Evolutionary conservation across 2,329 filamentous ascomycete genomes (phyloP).

Genomic region (Paecilomyces variotii): DNA sequence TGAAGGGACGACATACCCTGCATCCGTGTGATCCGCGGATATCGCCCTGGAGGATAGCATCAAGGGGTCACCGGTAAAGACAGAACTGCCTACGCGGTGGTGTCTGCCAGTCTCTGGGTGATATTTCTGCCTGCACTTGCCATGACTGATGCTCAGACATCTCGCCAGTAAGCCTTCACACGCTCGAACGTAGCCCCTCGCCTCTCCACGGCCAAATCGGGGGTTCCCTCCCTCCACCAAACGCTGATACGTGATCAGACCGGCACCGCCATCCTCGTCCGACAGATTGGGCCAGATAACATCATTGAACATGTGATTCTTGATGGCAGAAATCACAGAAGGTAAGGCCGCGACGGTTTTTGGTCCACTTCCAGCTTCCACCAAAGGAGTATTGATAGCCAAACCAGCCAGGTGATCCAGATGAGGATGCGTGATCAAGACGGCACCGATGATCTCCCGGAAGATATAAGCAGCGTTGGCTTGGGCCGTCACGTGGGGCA

Average conservation of each 20-base stretch:
- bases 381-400: conserved; percentile 83
- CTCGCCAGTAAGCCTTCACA: conserved; percentile 85
- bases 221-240: conserved; percentile 83
- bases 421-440: conserved; percentile 94
- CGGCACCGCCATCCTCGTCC: conserved; percentile 90
- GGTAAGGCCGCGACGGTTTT: conserved; percentile 83
- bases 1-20: conserved; percentile 17
- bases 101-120: conserved; percentile 41
- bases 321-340: conserved; percentile 84
- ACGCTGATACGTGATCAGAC: conserved; percentile 81
- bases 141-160: conserved; percentile 80
- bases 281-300: conserved; percentile 96
- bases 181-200: conserved; percentile 77
- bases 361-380: conserved; percentile 65
- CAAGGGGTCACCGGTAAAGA: conserved; percentile 40
- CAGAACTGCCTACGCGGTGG: conserved; percentile 46
- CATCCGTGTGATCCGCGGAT: conserved; percentile 25
- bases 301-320: conserved; percentile 94
- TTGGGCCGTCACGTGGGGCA: conserved; percentile 57
- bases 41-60: conserved; percentile 33
- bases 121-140: conserved; percentile 72
- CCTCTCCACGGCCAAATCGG: conserved; percentile 70
- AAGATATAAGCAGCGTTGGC: conserved; percentile 79
- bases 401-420: conserved; percentile 89
- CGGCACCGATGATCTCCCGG: conserved; percentile 71